Evolutionary conservation across 176 grass and related monocot species (phyloP), one percentile per base, ranked within the genome.

Genomic region (Olyra latifolia): DNA sequence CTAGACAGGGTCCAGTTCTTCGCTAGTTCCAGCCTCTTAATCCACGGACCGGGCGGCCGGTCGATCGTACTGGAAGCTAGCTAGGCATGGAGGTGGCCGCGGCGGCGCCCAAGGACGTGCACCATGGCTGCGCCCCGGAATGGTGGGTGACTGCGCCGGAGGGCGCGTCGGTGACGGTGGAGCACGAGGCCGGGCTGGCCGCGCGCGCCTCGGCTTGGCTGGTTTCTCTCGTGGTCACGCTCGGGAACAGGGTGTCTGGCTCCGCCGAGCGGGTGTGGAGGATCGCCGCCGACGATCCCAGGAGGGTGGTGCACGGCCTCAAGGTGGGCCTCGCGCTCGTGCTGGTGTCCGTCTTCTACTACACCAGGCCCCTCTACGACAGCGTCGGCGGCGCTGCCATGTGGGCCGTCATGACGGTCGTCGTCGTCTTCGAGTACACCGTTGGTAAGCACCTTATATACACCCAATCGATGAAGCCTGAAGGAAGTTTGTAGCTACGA

Each of bases 341-440:
- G 11, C 69, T 91, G 4, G 83, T 89, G 15, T 91, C 89, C 13
- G 40, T 94, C 28, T 87, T 94, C 82, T 94, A 94, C 84, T 94
- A 94, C 72, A 82, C 72, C 15, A 81, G 80, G 32, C 83, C 92
- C 10, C 55, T 94, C 24, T 91, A 91, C 48, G 87, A 94, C 0
- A 86, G 92, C 59, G 86, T 94, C 3, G 92, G 92, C 28, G 80
- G 86, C 64, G 35, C 67, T 2, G 76, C 92, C 74, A 94, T 94
- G 92, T 91, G 92, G 92, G 86, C 92, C 3, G 40, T 94, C 27
- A 89, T 94, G 89, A 94, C 92, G 0, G 87, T 94, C 48, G 84
- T 87, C 7, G 92, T 94, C 0, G 67, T 94, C 76, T 87, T 94
- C 53, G 92, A 94, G 48, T 94, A 85, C 47, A 91, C 92, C 40